phyloP scores from a whole-genome alignment of 371 early-diverging fungal genomes.

The Amoeboaphelidium protococcarum region DNA sequence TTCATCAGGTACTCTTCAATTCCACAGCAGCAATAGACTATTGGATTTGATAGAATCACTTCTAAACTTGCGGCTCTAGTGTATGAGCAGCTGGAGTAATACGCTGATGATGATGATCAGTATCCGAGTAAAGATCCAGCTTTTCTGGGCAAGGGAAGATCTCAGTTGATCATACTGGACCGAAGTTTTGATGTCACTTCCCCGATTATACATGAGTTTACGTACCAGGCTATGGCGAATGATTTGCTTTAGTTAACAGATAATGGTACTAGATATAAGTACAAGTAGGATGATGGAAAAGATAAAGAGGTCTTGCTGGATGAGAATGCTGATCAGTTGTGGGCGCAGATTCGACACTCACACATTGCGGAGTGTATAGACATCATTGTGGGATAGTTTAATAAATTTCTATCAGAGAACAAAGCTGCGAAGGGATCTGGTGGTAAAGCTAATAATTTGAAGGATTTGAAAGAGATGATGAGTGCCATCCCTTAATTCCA shows the following conservation, averaged over 20 bases:
- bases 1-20: constrained; percentile 31
- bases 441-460: constrained; percentile 28
- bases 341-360: constrained; percentile 45
- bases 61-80: constrained; percentile 22
- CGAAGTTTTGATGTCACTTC: constrained; percentile 57
- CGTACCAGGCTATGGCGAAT: constrained; percentile 76
- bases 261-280: constrained; percentile 15
- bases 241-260: constrained; percentile 54
- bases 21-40: no score
- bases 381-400: constrained; percentile 46
- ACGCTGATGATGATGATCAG: constrained; percentile 21
- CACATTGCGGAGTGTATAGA: constrained; percentile 77
- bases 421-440: constrained; percentile 16
- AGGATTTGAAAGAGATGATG: constrained; percentile 65
- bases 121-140: constrained; percentile 23
- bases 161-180: constrained; percentile 56
- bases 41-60: constrained; percentile 7
- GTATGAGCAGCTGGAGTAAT: constrained; percentile 26
- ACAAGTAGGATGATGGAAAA: neutral
- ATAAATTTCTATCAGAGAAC: constrained; percentile 38
- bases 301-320: constrained; percentile 5
- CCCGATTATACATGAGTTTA: constrained; percentile 74
- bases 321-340: constrained; percentile 24
- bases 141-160: constrained; percentile 14
- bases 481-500: constrained; percentile 74